Conservation (phyloP, 225 moss, liverwort and hornwort genomes). For the Thuidium tamariscinum region DNA sequence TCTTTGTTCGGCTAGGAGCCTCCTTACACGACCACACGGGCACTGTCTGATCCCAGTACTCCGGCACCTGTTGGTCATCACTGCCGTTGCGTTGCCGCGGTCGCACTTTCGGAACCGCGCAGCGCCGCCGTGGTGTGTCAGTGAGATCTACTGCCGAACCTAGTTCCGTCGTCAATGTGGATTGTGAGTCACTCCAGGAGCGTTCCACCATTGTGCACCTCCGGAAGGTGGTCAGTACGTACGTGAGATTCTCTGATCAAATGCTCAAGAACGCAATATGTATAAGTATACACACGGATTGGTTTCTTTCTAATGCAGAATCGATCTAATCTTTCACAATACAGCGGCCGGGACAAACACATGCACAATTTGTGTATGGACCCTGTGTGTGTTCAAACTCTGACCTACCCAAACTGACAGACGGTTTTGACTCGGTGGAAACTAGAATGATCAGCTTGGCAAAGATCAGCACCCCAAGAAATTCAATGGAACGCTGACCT, state of each 20-base stretch:
- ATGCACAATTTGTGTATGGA: background rate
- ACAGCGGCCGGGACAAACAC: no score
- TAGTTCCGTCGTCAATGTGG: background rate
- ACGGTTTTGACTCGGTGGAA: background rate
- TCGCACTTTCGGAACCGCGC: background rate
- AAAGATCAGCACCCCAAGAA: background rate
- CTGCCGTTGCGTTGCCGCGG: background rate
- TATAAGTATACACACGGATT: background rate
- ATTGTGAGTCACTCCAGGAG: slow-evolving; percentile 3
- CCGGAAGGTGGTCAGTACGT: background rate
- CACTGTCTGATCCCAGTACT: slow-evolving; percentile 34
- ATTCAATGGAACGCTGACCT: background rate
- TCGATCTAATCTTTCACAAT: background rate
- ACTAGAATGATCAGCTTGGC: background rate
- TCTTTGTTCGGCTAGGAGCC: background rate
- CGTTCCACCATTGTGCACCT: background rate
- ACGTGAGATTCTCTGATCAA: background rate
- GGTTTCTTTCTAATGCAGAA: background rate
- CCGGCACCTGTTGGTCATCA: slow-evolving; percentile 36
- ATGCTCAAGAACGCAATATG: background rate
- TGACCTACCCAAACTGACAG: background rate
- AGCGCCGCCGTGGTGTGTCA: background rate
- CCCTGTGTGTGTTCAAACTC: background rate
- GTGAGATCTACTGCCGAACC: background rate
- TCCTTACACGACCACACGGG: slow-evolving; percentile 17